Evolutionary conservation across 768 basidiomycete species (phyloP).

Genomic region (Termitomyces sp.): DNA sequence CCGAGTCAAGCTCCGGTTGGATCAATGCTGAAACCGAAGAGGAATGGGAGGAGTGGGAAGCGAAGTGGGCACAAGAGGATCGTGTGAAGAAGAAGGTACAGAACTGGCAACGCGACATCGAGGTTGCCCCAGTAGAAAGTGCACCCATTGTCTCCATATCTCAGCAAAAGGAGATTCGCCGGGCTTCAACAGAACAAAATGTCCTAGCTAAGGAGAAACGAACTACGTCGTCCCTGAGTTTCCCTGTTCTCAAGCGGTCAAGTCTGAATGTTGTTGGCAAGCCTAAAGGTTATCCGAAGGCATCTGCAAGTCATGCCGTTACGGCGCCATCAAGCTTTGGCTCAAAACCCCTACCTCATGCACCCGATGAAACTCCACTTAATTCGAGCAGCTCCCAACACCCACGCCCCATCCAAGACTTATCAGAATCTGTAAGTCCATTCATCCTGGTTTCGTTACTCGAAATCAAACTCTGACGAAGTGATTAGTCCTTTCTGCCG

Average conservation of each 20-base stretch:
- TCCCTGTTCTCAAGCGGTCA: constrained; percentile 38
- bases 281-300: constrained; percentile 12
- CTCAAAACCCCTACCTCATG: neutral
- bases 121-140: constrained; percentile 1
- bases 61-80: constrained; percentile 23
- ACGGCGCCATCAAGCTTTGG: constrained; percentile 3
- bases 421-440: constrained; percentile 23
- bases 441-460: neutral
- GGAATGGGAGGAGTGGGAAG: constrained; percentile 46
- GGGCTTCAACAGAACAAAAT: constrained; percentile 1
- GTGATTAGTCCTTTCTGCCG: constrained; percentile 37
- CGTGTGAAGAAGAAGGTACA: constrained; percentile 21
- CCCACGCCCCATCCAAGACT: constrained; percentile 14
- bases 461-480: neutral
- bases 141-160: constrained; percentile 9
- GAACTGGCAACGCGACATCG: constrained; percentile 20
- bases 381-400: neutral
- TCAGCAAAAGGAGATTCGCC: neutral
- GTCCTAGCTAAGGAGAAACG: constrained; percentile 5
- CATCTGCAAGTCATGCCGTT: neutral
- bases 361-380: constrained; percentile 1
- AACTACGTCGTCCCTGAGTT: constrained; percentile 28
- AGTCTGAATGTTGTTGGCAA: constrained; percentile 21
- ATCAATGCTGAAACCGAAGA: constrained; percentile 38
- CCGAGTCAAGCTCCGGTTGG: constrained; percentile 27